Evolutionary conservation across 305 asterid species (phyloP).

Genomic region (Fraxinus baroniana): DNA sequence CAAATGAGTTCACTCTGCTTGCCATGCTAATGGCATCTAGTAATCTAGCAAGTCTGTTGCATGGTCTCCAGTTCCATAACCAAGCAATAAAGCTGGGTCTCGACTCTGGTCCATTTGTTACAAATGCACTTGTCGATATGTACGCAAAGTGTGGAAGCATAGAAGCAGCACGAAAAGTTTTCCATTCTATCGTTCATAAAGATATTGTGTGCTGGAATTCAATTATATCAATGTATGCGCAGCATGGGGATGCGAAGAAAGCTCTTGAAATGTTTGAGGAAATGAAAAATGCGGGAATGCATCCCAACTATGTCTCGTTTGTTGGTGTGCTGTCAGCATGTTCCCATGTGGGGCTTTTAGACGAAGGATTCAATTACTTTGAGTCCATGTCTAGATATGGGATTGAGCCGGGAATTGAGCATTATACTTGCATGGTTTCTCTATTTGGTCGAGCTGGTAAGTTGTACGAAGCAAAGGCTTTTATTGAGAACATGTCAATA

Average conservation of each 20-base stretch:
- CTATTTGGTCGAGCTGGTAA: slow-evolving; percentile 47
- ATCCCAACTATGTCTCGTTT: slow-evolving; percentile 42
- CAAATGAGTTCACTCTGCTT: slow-evolving; percentile 38
- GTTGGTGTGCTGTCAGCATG: slow-evolving; percentile 47
- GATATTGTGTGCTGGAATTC: slow-evolving; percentile 48
- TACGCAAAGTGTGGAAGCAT: slow-evolving; percentile 47
- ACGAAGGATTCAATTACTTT: slow-evolving; percentile 41
- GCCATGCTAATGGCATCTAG: slow-evolving; percentile 34
- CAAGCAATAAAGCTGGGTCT: slow-evolving; percentile 36
- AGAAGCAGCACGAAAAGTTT: slow-evolving; percentile 28
- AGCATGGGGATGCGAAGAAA: slow-evolving; percentile 40
- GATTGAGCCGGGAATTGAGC: slow-evolving; percentile 42
- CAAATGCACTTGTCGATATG: slow-evolving; percentile 44
- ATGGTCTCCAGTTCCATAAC: slow-evolving; percentile 42
- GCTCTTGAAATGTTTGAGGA: slow-evolving; percentile 36
- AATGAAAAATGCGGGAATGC: slow-evolving; percentile 31
- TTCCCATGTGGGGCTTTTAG: slow-evolving; percentile 44
- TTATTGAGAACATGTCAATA: slow-evolving; percentile 42
- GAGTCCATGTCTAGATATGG: slow-evolving; percentile 32
- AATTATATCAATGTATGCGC: slow-evolving; percentile 40
- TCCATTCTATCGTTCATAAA: slow-evolving; percentile 9
- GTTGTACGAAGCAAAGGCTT: slow-evolving; percentile 38
- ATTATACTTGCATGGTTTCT: slow-evolving; percentile 50
- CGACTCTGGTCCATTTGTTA: slow-evolving; percentile 31
- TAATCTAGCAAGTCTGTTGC: slow-evolving; percentile 31